Evolutionary conservation across 768 basidiomycete genomes (phyloP).

Genomic region (Hydnomerulius pinastri): DNA sequence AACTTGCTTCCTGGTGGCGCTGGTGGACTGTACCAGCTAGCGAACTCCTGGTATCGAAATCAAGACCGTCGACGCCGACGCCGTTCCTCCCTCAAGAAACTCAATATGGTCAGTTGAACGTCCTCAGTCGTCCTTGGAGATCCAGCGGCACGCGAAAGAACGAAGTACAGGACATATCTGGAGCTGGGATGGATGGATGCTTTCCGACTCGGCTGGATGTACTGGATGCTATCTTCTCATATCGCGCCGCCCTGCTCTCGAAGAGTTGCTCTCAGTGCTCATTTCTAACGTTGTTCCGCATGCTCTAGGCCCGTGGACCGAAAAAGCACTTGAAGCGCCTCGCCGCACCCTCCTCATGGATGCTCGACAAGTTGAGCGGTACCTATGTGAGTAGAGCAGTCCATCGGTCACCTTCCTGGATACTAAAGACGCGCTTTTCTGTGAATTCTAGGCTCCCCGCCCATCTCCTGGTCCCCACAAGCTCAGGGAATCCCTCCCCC

Average conservation of each 20-base stretch:
- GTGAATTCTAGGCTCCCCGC: constrained; percentile 73
- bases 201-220: constrained; percentile 17
- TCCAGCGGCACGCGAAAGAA: background rate
- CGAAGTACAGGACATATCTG: background rate
- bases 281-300: constrained; percentile 15
- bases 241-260: background rate
- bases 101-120: constrained; percentile 33
- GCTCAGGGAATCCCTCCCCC: constrained; percentile 96
- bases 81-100: constrained; percentile 27
- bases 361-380: constrained; percentile 98
- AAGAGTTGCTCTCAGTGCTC: constrained; percentile 1
- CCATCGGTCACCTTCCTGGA: background rate
- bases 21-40: background rate
- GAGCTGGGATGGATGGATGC: constrained; percentile 30
- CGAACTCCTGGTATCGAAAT: constrained; percentile 17
- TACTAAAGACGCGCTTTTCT: background rate
- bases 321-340: constrained; percentile 99
- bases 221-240: constrained; percentile 2
- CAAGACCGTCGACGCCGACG: constrained; percentile 23
- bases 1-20: constrained; percentile 7
- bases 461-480: constrained; percentile 99
- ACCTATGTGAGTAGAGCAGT: constrained; percentile 71
- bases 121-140: constrained; percentile 1
- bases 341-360: constrained; percentile 97
- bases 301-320: constrained; percentile 86